Evolutionary conservation across 2,329 filamentous ascomycete genomes (phyloP), one percentile per base, ranked within the genome.

Genomic region (Alternaria brassicae): DNA sequence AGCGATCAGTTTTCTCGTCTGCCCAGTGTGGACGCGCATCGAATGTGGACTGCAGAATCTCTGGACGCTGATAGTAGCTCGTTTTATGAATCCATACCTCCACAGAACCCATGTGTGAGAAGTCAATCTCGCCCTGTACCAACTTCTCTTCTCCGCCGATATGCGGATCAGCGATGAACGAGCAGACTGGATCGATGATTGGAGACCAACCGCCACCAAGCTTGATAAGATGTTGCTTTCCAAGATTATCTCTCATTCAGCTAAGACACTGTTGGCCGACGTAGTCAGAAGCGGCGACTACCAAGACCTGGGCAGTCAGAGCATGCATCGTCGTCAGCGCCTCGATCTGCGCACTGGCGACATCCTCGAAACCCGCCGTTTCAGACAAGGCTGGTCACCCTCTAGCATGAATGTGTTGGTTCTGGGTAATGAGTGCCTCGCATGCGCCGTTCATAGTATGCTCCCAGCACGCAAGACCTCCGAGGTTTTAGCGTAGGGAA

Each of bases 321-420:
- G 81, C 80, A 58, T 82, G 81, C 5, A 71, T 68, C 68, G 81
- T 82, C 80, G 81, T 82, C 34, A 82, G 61, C 5, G 78, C 80
- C 69, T 82, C 81, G 52, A 82, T 82, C 66, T 82, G 79, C n/a
- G 70, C 70, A 59, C 80, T 75, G 2, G 79, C 80, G 6, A 77
- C 74, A 0, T 60, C 66, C 56, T 81, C 79, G 41, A 82, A 81
- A 0, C 80, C 79, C 0, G 66, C 64, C 74, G 76, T 72, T 7
- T 70, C 74, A 0, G 71, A 72, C n/a, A 74, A 61, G 60, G 54
- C 83, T 70, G 55, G 78, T 72, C 76, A 83, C 67, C 56, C 71
- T 34, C 72, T 72, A 2, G 72, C 71, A 56, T 75, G 71, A 73
- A 80, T 74, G 32, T 77, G 73, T 48, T 78, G 72, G 17, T 73